Base-by-base conservation (phyloP, 208 protist genomes). In the Leishmania tarentolae region DNA sequence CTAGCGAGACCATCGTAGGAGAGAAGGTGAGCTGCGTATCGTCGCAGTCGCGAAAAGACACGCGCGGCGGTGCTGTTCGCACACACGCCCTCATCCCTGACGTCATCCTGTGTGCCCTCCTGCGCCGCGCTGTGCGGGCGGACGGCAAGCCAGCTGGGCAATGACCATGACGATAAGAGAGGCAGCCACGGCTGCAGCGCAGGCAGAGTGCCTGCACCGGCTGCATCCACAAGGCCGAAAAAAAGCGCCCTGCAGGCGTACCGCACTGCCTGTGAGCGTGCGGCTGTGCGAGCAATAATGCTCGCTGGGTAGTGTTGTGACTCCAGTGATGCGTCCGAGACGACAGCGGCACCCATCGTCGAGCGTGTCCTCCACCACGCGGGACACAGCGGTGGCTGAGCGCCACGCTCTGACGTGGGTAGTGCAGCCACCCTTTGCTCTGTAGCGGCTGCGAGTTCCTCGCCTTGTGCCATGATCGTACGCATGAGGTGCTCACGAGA, bases 1-100 rank as follows among this genome's bases (percentile, higher is more conserved):
- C 35, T 63, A 52, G 37, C 35, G 47, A 24, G 47, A 19, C 44
- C 56, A 0, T 4, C 68, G 44, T 75, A 42, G 9, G 68, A 68
- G 66, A 84, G 80, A 19, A 84, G 80, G 59, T 80, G 80, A 2
- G 75, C 50, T 37, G 68, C 65, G 42, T 76, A 72, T 37, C 24
- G 35, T 40, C 80, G 80, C 17, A 84, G 31, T n/a, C 46, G 68
- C n/a, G 13, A n/a, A 11, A 63, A 52, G 46, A 83, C 53, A 44
- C 40, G 44, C 44, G 68, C 69, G 3, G 9, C 28, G 40, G 69
- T 6, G 42, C 13, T 31, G 68, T 5, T 31, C 28, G 68, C 40
- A 28, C 44, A 40, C 59, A 13, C 13, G 42, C 7, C 17, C 24
- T 17, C 68, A 31, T 28, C 40, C 28, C 7, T 31, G 15, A 5